Evolutionary conservation across 139 green algal genomes (phyloP).

Genomic region (Chlorella sp.): DNA sequence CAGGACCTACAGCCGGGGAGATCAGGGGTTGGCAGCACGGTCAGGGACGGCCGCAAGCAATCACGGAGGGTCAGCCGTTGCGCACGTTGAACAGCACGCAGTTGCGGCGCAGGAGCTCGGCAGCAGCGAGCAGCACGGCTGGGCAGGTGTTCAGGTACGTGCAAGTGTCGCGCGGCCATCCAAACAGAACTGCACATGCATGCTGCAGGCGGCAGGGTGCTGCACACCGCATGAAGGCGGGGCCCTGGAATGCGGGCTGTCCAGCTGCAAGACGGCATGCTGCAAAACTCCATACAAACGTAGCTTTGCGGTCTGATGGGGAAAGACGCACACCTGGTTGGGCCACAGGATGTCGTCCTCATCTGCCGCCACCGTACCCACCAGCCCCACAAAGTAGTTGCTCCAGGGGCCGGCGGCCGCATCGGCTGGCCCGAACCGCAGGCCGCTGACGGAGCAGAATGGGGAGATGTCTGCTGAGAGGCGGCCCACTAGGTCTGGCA

Average conservation of each 20-base stretch:
- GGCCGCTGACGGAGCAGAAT: constrained; percentile 37
- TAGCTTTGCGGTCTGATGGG: too few relatives aligned
- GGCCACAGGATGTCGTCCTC: constrained; percentile 66
- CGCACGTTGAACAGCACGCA: background rate
- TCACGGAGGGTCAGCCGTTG: background rate
- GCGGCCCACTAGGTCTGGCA: constrained; percentile 31
- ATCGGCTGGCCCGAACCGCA: constrained; percentile 44
- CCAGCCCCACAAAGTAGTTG: constrained; percentile 55
- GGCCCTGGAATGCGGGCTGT: too few relatives aligned
- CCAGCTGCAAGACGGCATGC: too few relatives aligned
- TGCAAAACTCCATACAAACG: background rate
- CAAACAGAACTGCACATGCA: too few relatives aligned
- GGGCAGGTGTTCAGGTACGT: too few relatives aligned
- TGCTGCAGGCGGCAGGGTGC: too few relatives aligned
- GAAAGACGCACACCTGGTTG: constrained; percentile 55
- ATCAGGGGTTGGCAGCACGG: background rate
- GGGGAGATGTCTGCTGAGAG: constrained; percentile 38
- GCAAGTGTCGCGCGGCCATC: too few relatives aligned
- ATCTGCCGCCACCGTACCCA: constrained; percentile 43
- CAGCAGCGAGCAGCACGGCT: too few relatives aligned
- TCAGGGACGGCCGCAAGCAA: background rate
- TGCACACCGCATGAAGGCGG: too few relatives aligned
- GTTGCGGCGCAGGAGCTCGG: background rate
- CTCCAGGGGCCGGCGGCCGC: constrained; percentile 41
- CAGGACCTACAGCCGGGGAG: constrained; percentile 42